Evolutionary conservation across 75 land plant genomes (phyloP), one percentile per base, ranked within the genome.

Genomic region (Ceratopteris richardii): DNA sequence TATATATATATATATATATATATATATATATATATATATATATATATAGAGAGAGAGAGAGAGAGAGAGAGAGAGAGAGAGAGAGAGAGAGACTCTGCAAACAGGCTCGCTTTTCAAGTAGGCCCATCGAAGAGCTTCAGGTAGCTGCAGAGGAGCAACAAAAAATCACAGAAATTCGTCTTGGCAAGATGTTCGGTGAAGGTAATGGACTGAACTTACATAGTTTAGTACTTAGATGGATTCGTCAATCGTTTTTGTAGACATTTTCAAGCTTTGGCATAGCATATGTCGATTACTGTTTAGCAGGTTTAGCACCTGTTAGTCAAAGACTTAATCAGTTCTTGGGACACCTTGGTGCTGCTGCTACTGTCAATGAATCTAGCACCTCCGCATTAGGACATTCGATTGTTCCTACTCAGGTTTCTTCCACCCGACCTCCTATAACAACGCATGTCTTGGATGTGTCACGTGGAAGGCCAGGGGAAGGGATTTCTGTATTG

Each of bases 361-460:
- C 82, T 71, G 73, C 55, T 39, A 86, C 82, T 71, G 56, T 42
- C 2, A 23, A 24, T 19, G 27, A 28, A 60, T 9, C 14, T 13
- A 60, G 52, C 11, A 65, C 17, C 25, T 33, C 37, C 3, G 3
- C 9, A 33, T 9, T 9, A 9, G 9, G 37, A 4, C 37, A 33
- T 33, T 9, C 9, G 9, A 4, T 9, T 33, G 37, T 33, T 3
- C 68, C 29, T 29, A 5, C 20, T 27, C 51, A 64, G 43, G 12
- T 58, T 42, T 44, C 70, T 24, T 44, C 71, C 28, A 74, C 77
- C 10, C 84, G 88, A 19, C 98, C 95, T 24, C 95, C 95, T 1
- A 85, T 93, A 39, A 93, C 98, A 51, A 93, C 95, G 20, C 98
- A 93, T 67, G 80, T 88, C 20, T 64, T 93, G 75, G 98, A 93